Evolutionary conservation across 2,329 filamentous ascomycete genomes (phyloP), one percentile per base, ranked within the genome.

Genomic region (Fusarium brachygibbosum): DNA sequence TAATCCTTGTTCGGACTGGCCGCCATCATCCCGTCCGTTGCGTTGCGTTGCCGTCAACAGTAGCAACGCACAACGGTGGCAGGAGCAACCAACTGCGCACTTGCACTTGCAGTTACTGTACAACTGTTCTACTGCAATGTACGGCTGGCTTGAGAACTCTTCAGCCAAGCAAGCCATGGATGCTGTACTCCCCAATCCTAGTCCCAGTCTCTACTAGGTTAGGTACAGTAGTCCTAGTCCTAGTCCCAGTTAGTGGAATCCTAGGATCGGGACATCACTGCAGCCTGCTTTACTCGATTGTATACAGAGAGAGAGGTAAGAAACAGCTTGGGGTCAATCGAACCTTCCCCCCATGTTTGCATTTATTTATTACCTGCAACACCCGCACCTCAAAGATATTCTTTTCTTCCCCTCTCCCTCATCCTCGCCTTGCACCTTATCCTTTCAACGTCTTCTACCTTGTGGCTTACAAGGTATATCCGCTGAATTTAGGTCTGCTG

Each of bases 321-420:
- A 41, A 58, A 54, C 41, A 62, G 34, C 21, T 34, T 64, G 57
- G 60, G 60, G 60, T 63, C 48, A 44, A 59, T 60, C 23, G 55
- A 45, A 35, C 48, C 40, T 50, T 25, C 25, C 42, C 59, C 48
- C 44, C 56, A 51, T 57, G 57, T 61, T 53, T 42, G 50, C 61
- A 54, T 70, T 69, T 72, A 70, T 40, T 70, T 69, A 69, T 63
- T 67, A 70, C 53, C 66, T 63, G 66, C 66, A 51, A 59, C 34
- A 25, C 52, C 61, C 55, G 41, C 61, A 40, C 52, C 49, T 67
- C 32, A 37, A 41, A 35, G 21, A 17, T 40, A 16, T 21, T 44
- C 21, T 23, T 23, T n/a, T 29, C 14, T 40, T 35, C 37, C 37
- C 31, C 37, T 42, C 60, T 41, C 21, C 38, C 48, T 53, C 25